Evolutionary conservation across 2,329 filamentous ascomycete species (phyloP), one percentile per base, ranked within the genome.

Genomic region (Exophiala sp.): DNA sequence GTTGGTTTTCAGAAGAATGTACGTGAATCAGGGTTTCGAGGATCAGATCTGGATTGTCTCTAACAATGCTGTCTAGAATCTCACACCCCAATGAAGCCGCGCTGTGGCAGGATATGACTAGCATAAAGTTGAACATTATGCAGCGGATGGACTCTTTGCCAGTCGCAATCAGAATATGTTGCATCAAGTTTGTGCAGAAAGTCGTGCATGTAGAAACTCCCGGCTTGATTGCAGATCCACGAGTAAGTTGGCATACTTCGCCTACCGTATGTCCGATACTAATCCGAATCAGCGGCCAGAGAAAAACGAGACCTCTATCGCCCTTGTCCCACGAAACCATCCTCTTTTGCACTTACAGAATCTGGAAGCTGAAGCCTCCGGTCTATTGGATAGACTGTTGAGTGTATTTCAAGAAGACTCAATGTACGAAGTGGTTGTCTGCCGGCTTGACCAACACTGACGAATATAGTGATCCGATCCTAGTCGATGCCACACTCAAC

Each of bases 121-220:
- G 82, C 9, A 91, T 97, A 70, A 98, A 98, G 73, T 81, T 86
- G 48, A 86, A 83, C 62, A 93, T 98, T 59, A 70, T 98, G 53
- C 82, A 81, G 52, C 82, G 93, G 63, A 96, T 94, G 91, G 91
- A 96, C 61, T 79, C 75, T 37, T 83, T 87, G 14, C 73, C 80
- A 11, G 77, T 84, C 10, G 85, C 88, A 2, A 80, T 97, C 56
- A 84, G 84, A 62, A 84, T 97, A 66, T 95, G 89, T 74, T 97
- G 93, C 72, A 85, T 97, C 76, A 98, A 98, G 69, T 98, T 98
- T 68, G 85, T 88, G 30, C 91, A 98, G 71, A 83, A 88, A 57
- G 88, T 97, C 38, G 86, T 98, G 38, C 79, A 96, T 58, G 87
- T 89, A 14, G 91, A 98, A 69, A 96, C 88, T 9, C 82, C 84